Conservation (phyloP, 2,329 filamentous ascomycete genomes). For the Ceratocystis ficicola region DNA sequence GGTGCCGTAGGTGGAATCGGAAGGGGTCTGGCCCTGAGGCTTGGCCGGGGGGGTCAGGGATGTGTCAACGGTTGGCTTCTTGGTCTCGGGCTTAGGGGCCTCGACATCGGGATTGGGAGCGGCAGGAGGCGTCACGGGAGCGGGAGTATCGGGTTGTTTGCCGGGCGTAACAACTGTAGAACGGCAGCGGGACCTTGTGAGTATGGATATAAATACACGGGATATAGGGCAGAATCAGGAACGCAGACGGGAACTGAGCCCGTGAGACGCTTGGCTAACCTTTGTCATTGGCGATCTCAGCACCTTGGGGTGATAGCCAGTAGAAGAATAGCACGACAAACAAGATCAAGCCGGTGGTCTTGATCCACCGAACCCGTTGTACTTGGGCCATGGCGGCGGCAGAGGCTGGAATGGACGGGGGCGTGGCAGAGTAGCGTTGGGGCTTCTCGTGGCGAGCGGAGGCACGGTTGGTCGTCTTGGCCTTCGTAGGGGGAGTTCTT, state of each 20-base stretch:
- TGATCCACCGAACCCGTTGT: constrained; percentile 53
- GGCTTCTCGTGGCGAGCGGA: constrained; percentile 55
- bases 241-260: constrained; percentile 23
- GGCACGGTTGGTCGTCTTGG: constrained; percentile 43
- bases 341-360: constrained; percentile 51
- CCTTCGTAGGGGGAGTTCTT: constrained; percentile 52
- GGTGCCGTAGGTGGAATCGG: constrained; percentile 53
- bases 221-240: not conserved
- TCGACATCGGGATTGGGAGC: constrained; percentile 15
- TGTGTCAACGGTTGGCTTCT: constrained; percentile 6
- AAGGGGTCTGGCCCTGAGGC: constrained; percentile 38
- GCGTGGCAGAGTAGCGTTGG: constrained; percentile 42
- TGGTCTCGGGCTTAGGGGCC: constrained; percentile 15
- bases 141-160: constrained; percentile 12
- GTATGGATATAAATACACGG: not conserved
- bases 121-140: constrained; percentile 15
- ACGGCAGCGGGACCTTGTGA: not conserved
- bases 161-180: constrained; percentile 8
- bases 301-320: constrained; percentile 48
- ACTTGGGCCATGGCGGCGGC: constrained; percentile 44
- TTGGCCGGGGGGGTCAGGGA: constrained; percentile 16
- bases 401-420: constrained; percentile 34
- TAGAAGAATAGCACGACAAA: constrained; percentile 50
- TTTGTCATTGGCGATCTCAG: constrained; percentile 39
- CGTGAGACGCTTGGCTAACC: constrained; percentile 26